Conservation (phyloP, 2,329 filamentous ascomycete genomes). For the Nothophoma quercina region DNA sequence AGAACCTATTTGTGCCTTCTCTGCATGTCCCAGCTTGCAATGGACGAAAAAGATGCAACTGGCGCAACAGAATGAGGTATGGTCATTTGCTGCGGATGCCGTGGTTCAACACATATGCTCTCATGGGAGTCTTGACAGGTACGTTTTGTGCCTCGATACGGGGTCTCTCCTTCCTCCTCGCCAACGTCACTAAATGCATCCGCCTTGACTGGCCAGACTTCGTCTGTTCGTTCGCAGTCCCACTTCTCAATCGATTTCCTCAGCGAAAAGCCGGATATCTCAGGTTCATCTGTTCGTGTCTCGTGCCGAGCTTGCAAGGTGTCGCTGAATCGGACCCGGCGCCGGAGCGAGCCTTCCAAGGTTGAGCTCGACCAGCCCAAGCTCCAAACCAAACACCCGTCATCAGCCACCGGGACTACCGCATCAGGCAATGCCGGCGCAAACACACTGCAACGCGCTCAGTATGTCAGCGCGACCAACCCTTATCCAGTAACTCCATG, state of each 20-base stretch:
- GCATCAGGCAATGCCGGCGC: conserved; percentile 16
- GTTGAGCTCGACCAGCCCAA: background rate
- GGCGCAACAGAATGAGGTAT: too few species aligned
- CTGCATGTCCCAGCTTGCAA: background rate
- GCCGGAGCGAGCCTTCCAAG: conserved; percentile 20
- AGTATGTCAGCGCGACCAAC: background rate
- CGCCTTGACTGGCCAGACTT: background rate
- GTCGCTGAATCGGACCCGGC: conserved; percentile 11
- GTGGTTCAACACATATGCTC: background rate
- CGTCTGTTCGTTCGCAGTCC: background rate
- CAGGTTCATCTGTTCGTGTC: conserved; percentile 1
- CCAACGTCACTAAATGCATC: background rate
- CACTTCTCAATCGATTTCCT: background rate
- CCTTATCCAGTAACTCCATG: conserved; percentile 2
- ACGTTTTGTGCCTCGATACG: conserved; percentile 1
- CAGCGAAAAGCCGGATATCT: background rate
- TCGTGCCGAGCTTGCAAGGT: conserved; percentile 6
- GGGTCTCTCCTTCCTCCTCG: background rate
- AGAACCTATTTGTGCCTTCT: background rate
- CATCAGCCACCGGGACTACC: conserved; percentile 15
- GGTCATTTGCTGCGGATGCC: background rate
- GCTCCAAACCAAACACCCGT: background rate
- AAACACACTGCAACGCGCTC: conserved; percentile 4
- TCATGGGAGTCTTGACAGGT: background rate
- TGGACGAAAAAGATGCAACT: background rate